Percentiles rank a stretch among this genome's conserved stretches.
Conservation (phyloP, 352 stramenopile genomes). For the Pythium phragmiticola region DNA sequence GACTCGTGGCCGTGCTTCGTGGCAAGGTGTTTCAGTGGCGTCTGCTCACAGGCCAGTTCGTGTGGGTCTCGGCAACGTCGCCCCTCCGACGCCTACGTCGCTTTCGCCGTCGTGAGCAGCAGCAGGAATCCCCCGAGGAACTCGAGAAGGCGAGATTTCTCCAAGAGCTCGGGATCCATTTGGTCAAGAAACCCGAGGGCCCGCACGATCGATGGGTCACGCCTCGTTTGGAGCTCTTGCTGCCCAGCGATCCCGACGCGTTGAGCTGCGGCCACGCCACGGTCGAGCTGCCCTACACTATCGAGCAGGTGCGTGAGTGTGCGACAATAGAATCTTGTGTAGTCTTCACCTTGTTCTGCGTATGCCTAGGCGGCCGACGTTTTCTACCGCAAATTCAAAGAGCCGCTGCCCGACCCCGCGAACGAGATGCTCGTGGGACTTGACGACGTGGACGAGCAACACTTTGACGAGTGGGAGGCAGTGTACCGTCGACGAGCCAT, state of each 20-base stretch:
- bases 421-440: constrained; percentile 48
- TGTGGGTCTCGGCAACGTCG: constrained; percentile 30
- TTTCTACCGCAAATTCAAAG: constrained; percentile 83
- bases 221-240: constrained; percentile 38
- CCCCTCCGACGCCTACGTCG: constrained; percentile 27
- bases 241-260: constrained; percentile 41
- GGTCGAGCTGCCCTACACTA: constrained; percentile 44
- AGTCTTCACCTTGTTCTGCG: not conserved
- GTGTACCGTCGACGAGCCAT: constrained; percentile 63
- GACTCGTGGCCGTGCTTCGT: constrained; percentile 42
- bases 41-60: constrained; percentile 41
- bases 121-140: constrained; percentile 16
- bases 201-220: constrained; percentile 18
- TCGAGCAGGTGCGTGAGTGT: constrained; percentile 49
- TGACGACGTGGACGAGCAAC: constrained; percentile 42
- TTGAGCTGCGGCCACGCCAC: constrained; percentile 52
- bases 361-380: constrained; percentile 48
- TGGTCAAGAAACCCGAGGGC: constrained; percentile 30
- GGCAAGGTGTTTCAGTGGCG: constrained; percentile 58
- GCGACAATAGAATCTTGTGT: not conserved
- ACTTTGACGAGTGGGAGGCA: constrained; percentile 51
- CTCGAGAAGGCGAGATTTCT: constrained; percentile 35
- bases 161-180: constrained; percentile 38
- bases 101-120: constrained; percentile 17
- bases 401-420: constrained; percentile 64